Percentiles rank a stretch among this genome's conserved stretches.
Evolutionary conservation across 345 rosid species (phyloP).

Genomic region (Populus simonii): DNA sequence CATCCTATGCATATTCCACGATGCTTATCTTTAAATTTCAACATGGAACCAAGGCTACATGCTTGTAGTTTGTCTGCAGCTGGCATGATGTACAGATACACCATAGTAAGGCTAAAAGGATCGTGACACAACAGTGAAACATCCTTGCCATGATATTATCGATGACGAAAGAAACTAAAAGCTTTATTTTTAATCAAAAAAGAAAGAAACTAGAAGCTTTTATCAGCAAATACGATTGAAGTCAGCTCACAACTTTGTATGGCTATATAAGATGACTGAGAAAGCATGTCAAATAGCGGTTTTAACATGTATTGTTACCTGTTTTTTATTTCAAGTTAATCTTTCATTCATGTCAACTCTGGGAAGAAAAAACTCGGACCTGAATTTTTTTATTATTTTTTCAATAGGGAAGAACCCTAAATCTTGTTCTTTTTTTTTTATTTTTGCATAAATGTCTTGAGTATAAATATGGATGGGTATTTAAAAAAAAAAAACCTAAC

Average conservation of each 20-base stretch:
- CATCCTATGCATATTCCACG: neutral
- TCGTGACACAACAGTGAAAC: neutral
- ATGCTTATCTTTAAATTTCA: neutral
- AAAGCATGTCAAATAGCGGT: neutral
- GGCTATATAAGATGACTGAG: too few relatives aligned
- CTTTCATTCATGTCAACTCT: neutral
- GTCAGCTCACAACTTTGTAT: too few relatives aligned
- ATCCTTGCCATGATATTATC: neutral
- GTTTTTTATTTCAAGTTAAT: neutral
- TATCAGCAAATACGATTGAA: too few relatives aligned
- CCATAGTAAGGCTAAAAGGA: neutral
- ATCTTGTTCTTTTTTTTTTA: too few relatives aligned
- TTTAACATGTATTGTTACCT: neutral
- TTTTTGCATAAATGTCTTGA: too few relatives aligned
- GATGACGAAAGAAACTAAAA: neutral
- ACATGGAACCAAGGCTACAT: neutral
- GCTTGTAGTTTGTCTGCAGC: neutral
- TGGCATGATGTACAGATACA: neutral
- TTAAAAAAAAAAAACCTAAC: neutral
- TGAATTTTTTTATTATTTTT: too few relatives aligned
- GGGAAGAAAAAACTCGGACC: neutral
- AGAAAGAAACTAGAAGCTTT: too few relatives aligned
- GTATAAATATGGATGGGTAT: neutral
- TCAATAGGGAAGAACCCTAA: too few relatives aligned
- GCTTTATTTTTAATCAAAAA: neutral